Base-by-base conservation (phyloP, 2,329 filamentous ascomycete genomes). In the Curvularia verruculosa region DNA sequence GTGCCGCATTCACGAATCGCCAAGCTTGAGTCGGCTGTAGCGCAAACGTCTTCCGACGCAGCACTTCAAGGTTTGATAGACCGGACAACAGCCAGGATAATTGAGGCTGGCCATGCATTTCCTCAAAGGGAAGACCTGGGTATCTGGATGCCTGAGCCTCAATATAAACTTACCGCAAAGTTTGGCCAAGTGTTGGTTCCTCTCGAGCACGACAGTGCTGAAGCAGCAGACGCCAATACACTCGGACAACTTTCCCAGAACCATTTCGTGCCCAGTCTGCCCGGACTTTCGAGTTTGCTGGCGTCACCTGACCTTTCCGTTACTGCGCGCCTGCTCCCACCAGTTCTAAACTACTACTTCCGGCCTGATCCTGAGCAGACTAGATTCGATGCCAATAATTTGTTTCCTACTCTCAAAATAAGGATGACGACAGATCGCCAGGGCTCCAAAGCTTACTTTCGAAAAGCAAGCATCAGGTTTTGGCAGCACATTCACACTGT, bases 161-260 rank as follows among this genome's bases (percentile, higher is more conserved):
- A 59, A 24, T 54, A 53, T 19, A 61, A 56, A 24, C 31, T 71
- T 12, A 53, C 46, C 7, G 69, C 67, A 12, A 37, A 64, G 21
- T 67, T 71, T 29, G 71, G 71, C n/a, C 68, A 71, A 44, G 59
- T 52, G 1, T 58, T 73, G 12, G 69, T 69, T 28, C 61, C 67
- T 34, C 40, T 67, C 2, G 52, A 60, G 18, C 9, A 60, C 21
- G n/a, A n/a, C 3, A 31, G 41, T 23, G 46, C 54, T 1, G 54
- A 39, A 7, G 49, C 51, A 26, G 40, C 56, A 15, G 15, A 47
- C 10, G 23, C 59, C 28, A 54, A 48, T 10, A 37, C 40, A 7
- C 12, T 21, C 7, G 24, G 23, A 10, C 54, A n/a, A 31, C 50
- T 48, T 10, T 45, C 46, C 10, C 54, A 47, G 19, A 47, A 62